Conservation (phyloP, 805 yeast species). For the Kodamaea neixiangensis region DNA sequence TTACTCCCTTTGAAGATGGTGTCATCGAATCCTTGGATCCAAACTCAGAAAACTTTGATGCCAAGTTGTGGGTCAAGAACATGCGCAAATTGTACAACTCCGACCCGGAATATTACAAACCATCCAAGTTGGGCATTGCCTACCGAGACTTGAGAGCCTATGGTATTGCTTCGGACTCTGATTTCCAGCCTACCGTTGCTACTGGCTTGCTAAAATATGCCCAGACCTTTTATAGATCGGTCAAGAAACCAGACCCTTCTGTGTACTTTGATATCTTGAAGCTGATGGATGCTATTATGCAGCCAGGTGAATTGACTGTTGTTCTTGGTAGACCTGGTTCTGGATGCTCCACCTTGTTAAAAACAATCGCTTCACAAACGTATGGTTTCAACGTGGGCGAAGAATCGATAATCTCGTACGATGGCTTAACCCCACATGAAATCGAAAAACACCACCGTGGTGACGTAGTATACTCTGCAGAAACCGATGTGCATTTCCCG, state of each 20-base stretch:
- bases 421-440: constrained; percentile 34
- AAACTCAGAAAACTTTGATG: constrained; percentile 54
- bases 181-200: constrained; percentile 60
- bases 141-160: constrained; percentile 59
- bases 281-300: constrained; percentile 37
- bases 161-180: constrained; percentile 69
- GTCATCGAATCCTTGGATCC: constrained; percentile 54
- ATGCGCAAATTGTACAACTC: constrained; percentile 51
- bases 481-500: constrained; percentile 59
- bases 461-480: constrained; percentile 48
- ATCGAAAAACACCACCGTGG: constrained; percentile 34
- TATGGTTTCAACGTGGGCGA: constrained; percentile 38
- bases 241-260: constrained; percentile 23
- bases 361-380: constrained; percentile 39
- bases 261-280: constrained; percentile 34
- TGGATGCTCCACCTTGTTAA: constrained; percentile 43
- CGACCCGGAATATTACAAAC: constrained; percentile 66
- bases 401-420: constrained; percentile 34
- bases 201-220: constrained; percentile 35
- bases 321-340: constrained; percentile 46
- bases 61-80: constrained; percentile 69
- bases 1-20: constrained; percentile 32
- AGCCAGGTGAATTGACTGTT: constrained; percentile 42
- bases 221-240: constrained; percentile 17
- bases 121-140: constrained; percentile 58